Evolutionary conservation across 441 rosid genomes (phyloP), one percentile per base, ranked within the genome.

Genomic region (Pelargonium exstipulatum): DNA sequence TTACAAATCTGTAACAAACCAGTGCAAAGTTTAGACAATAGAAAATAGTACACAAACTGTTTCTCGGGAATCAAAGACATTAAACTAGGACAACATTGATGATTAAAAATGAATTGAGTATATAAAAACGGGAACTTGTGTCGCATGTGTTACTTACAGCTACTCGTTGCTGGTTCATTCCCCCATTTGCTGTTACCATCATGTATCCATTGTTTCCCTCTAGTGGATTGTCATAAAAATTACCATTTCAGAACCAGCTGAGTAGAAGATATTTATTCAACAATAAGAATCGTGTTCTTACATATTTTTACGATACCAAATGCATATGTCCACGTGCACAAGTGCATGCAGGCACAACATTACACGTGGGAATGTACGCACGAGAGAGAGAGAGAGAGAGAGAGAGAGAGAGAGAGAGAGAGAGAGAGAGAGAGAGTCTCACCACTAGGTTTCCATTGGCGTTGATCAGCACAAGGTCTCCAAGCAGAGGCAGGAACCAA

Each of bases 141-240:
- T 45, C 65, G 61, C n/a, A 57, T 37, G 67, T 10, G 77, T 16
- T 69, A 73, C 97, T 89, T 85, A 92, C 99, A 76, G 99, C 97
- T 22, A 95, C 99, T 74, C 97, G 80, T 77, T 92, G 99, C 84
- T 95, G 99, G 79, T 89, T 95, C 42, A 95, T 85, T 20, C 99
- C 99, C 64, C 99, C 99, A 84, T 95, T 95, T 73, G 98, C 98
- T 67, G 99, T 92, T 66, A 92, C 76, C 85, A 87, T 71, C 72
- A 95, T 79, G 79, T 90, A 95, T 78, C 99, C 99, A 66, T 88
- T 95, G 63, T 78, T 87, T 58, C 93, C 96, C 66, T 80, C 99
- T 92, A 71, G 17, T 16, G 26, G 14, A 45, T 48, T 48, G 14
- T 40, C 17, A 0, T 29, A 53, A 18, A 55, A 55, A 55, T 18